Percentiles rank a stretch among this genome's conserved stretches.
These are phyloP conservation scores for Hypoxylon sp. DNA, from an alignment of 2,329 filamentous ascomycete genomes.

Conservation along the genomic window DNA sequence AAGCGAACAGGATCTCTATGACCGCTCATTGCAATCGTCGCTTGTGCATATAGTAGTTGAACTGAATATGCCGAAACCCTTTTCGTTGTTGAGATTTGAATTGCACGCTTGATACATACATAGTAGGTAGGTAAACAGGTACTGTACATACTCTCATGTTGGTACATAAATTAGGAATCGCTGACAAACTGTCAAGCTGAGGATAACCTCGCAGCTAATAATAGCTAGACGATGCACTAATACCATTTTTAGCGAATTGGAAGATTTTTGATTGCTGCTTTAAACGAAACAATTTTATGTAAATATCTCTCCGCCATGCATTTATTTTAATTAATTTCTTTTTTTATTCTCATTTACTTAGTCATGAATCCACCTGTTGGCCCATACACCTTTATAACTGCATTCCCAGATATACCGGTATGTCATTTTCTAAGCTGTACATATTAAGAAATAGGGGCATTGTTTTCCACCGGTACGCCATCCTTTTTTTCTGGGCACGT, in stretches of 20 bases:
- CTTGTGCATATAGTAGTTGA: constrained; percentile 10
- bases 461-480: constrained; percentile 19
- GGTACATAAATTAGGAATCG: constrained; percentile 19
- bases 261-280: constrained; percentile 28
- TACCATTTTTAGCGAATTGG: constrained; percentile 13
- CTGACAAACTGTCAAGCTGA: constrained; percentile 18
- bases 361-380: constrained; percentile 7
- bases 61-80: constrained; percentile 10
- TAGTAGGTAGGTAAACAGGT: no score
- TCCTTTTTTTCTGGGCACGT: constrained; percentile 1
- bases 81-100: constrained; percentile 10
- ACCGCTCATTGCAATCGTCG: constrained; percentile 27
- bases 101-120: constrained; percentile 10
- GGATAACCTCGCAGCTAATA: constrained; percentile 16
- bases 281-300: constrained; percentile 10
- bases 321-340: constrained; percentile 2
- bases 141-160: constrained; percentile 3
- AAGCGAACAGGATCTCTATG: constrained; percentile 23
- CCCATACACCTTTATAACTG: constrained; percentile 12
- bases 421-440: not conserved
- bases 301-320: constrained; percentile 6
- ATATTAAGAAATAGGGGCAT: constrained; percentile 8
- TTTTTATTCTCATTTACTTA: not conserved
- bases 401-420: not conserved
- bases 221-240: constrained; percentile 22